Evolutionary conservation across 2,329 filamentous ascomycete genomes (phyloP).

Genomic region (Clonostachys chloroleuca): DNA sequence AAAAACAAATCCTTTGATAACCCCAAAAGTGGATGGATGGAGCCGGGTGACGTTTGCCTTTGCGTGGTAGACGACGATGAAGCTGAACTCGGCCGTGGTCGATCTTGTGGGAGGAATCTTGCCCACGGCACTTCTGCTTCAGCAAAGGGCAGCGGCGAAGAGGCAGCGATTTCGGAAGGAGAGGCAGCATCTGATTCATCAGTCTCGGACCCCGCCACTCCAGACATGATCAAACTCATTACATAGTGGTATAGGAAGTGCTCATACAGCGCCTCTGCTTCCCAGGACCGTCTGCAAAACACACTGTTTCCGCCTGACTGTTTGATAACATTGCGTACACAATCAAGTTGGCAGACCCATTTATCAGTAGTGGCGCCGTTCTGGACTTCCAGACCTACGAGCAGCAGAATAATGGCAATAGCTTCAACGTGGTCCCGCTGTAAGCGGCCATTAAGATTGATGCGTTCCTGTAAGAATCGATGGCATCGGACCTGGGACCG

Average conservation of each 20-base stretch:
- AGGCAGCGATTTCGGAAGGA: neutral
- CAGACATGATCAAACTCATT: neutral
- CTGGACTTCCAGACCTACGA: conserved; percentile 3
- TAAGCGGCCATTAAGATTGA: neutral
- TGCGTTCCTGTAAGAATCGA: neutral
- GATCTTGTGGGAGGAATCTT: neutral
- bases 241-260: neutral
- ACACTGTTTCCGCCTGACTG: neutral
- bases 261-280: neutral
- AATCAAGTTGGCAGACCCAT: conserved; percentile 4
- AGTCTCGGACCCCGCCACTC: neutral
- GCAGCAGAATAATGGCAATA: conserved; percentile 2
- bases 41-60: neutral
- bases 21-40: neutral
- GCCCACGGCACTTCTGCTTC: neutral
- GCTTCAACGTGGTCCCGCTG: neutral
- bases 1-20: neutral
- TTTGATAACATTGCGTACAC: neutral
- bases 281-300: neutral
- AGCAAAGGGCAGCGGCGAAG: neutral
- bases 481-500: neutral
- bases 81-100: neutral
- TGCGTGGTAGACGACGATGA: neutral
- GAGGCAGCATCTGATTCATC: neutral
- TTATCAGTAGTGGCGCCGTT: conserved; percentile 1